Evolutionary conservation across 23 red algal species (phyloP), one percentile per base, ranked within the genome.

Genomic region (Cyanidioschyzon merolae): DNA sequence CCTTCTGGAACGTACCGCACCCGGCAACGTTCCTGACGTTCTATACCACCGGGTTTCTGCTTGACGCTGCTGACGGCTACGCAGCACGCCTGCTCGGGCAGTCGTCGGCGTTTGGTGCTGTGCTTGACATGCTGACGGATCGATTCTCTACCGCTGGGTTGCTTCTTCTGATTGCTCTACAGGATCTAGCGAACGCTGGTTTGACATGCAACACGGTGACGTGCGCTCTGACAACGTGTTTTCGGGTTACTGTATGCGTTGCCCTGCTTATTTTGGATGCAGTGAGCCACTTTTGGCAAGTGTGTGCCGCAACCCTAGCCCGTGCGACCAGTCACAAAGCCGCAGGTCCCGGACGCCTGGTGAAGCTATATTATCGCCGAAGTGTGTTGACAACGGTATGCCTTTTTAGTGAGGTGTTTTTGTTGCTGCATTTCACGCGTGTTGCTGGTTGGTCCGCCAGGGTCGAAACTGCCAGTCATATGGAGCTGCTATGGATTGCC

Each of bases 61-160:
- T 95, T 7, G 90, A 95, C 82, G 90, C 82, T 1, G 90, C 86
- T n/a, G 90, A 95, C 76, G 90, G 90, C 26, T 84, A 85, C 40
- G 90, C 90, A 17, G 90, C 90, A 21, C 80, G 90, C 0, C 67
- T 35, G 3, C 68, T 95, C 24, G 40, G 86, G 32, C 90, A 95
- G 80, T 39, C 77, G 12, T 86, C 89, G 31, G 81, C 76, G 0
- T 89, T 89, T 54, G 90, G 90, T 32, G 85, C 90, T 1, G 59
- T 83, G 50, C 75, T 95, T 39, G 90, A 95, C 38, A 95, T 95
- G 90, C 40, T 95, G 16, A 95, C 90, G 34, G 90, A 95, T 74
- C 86, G 90, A 2, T 85, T 79, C 51, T 80, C 82, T 21, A 89
- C 90, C 0, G 76, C 76, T 12, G 90, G 85, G 0, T 74, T 95